These are phyloP conservation scores for Globisporangium carolinianum DNA, from an alignment of 352 stramenopile genomes.

Conservation along the genomic window DNA sequence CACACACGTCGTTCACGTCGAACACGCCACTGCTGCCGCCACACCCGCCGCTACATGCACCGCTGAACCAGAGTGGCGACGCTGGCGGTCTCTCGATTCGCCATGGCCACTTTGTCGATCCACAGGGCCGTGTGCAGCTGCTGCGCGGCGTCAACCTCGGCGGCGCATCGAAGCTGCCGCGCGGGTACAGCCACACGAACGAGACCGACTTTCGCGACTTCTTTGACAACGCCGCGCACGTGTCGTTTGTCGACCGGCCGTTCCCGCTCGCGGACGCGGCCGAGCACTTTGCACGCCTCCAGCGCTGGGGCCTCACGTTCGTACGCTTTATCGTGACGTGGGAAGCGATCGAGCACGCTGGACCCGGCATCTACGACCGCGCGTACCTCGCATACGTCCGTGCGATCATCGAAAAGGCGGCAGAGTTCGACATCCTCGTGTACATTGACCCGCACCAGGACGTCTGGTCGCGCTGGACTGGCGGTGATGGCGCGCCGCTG, in stretches of 20 bases:
- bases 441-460: constrained; percentile 92
- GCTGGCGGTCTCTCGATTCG: constrained; percentile 30
- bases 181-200: constrained; percentile 40
- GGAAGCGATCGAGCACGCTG: constrained; percentile 87
- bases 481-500: constrained; percentile 82
- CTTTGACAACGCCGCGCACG: constrained; percentile 38
- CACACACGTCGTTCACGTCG: constrained; percentile 2
- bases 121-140: constrained; percentile 58
- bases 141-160: constrained; percentile 86
- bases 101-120: constrained; percentile 80
- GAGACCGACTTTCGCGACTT: constrained; percentile 23
- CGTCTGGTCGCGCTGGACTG: constrained; percentile 88
- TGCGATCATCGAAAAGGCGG: constrained; percentile 47
- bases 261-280: constrained; percentile 82
- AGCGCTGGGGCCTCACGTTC: constrained; percentile 78
- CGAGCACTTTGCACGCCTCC: constrained; percentile 70
- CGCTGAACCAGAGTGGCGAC: constrained; percentile 9
- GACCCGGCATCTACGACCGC: constrained; percentile 73
- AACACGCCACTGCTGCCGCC: neutral
- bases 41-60: neutral
- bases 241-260: constrained; percentile 77
- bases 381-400: constrained; percentile 83
- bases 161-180: constrained; percentile 83
- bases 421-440: constrained; percentile 63
- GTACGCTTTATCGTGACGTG: constrained; percentile 85